Conservation (phyloP, 495 filamentous ascomycete genomes). For the Penicillium dipodomyicola region DNA sequence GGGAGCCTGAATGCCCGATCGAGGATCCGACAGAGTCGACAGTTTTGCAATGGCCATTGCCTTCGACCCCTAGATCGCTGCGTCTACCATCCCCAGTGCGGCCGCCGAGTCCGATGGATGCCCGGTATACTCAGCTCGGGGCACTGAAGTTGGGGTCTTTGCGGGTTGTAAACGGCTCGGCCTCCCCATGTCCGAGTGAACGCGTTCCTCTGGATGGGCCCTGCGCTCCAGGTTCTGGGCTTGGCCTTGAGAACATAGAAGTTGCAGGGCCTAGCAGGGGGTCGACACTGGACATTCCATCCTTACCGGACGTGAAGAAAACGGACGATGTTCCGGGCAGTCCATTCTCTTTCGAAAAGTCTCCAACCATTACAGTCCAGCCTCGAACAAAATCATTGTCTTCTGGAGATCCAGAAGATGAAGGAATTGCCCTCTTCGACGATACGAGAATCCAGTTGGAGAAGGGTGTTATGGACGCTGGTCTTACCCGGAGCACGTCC, state of each 20-base stretch:
- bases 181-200: constrained; percentile 44
- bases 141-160: constrained; percentile 49
- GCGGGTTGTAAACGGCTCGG: constrained; percentile 48
- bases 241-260: constrained; percentile 18
- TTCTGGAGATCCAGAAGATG: constrained; percentile 27
- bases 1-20: constrained; percentile 18
- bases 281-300: constrained; percentile 24
- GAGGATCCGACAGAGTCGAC: constrained; percentile 14
- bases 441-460: constrained; percentile 17
- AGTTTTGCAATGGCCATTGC: constrained; percentile 24
- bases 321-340: constrained; percentile 33
- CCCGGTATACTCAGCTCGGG: constrained; percentile 50
- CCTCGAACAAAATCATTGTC: constrained; percentile 11
- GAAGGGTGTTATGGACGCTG: constrained; percentile 10
- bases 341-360: constrained; percentile 43
- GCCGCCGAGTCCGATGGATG: constrained; percentile 42
- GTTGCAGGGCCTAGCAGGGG: constrained; percentile 5
- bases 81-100: constrained; percentile 15
- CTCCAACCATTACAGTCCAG: constrained; percentile 23
- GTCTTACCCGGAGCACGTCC: constrained; percentile 18
- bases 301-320: constrained; percentile 16
- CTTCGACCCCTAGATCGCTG: constrained; percentile 14
- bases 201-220: constrained; percentile 25
- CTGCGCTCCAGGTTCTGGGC: constrained; percentile 13
- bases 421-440: constrained; percentile 32